These are phyloP conservation scores for Erodium maritimum DNA, from an alignment of 345 rosid genomes.

Conservation along the genomic window DNA sequence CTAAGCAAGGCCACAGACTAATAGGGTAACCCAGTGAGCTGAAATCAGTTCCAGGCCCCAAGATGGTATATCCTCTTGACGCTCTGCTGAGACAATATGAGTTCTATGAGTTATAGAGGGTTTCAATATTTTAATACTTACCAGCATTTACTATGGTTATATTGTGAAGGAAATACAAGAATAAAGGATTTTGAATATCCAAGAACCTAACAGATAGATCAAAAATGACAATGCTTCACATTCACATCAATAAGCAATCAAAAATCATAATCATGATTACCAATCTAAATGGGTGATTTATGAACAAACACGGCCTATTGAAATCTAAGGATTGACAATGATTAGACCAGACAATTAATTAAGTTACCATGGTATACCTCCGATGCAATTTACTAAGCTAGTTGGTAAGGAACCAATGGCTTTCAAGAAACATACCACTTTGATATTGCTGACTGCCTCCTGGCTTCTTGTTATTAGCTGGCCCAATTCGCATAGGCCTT, in stretches of 20 bases:
- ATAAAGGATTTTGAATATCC: conserved; percentile 35
- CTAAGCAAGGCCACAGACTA: conserved; percentile 65
- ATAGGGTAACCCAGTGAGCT: conserved; percentile 75
- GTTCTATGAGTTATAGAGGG: conserved; percentile 49
- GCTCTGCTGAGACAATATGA: conserved; percentile 91
- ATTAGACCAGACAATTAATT: background rate
- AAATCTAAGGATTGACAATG: background rate
- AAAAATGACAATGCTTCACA: background rate
- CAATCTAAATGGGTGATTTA: background rate
- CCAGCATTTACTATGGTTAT: conserved; percentile 38
- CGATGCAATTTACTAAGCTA: background rate
- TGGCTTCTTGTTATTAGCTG: conserved; percentile 63
- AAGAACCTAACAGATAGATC: conserved; percentile 24
- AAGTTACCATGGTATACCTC: background rate
- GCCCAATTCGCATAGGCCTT: conserved; percentile 86
- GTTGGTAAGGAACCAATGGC: background rate
- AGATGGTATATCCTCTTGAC: conserved; percentile 85
- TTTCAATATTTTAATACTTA: conserved; percentile 28
- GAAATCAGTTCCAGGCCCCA: conserved; percentile 97
- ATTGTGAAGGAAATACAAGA: conserved; percentile 24
- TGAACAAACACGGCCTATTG: background rate
- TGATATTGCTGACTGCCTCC: conserved; percentile 46
- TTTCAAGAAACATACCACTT: conserved; percentile 32
- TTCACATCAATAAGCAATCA: background rate
- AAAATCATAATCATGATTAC: no score